phyloP scores from a whole-genome alignment of 148 eudicot genomes.

The Amaranthus palmeri region DNA sequence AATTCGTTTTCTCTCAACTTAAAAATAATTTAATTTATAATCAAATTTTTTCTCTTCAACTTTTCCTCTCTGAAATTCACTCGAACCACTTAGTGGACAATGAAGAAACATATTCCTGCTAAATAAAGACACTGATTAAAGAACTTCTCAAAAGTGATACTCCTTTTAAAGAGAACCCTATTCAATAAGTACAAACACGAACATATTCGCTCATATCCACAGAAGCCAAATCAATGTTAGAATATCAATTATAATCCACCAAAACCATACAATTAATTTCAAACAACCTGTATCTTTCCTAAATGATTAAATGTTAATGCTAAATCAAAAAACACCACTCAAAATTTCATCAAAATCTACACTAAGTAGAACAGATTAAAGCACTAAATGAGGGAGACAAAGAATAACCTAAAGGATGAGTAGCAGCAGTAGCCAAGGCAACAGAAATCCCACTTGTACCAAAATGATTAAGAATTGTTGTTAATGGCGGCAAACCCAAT shows the following conservation, averaged over 20 bases:
- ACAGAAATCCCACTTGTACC: conserved; percentile 78
- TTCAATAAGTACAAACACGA: not conserved
- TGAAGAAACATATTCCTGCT: no score
- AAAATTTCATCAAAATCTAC: not conserved
- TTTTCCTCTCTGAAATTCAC: no score
- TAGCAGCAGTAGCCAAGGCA: conserved; percentile 71
- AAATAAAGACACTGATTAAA: no score
- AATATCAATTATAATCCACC: not conserved
- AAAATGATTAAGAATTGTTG: conserved; percentile 58
- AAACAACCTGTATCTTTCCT: no score
- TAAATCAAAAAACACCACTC: not conserved
- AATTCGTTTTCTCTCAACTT: no score
- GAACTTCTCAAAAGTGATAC: not conserved
- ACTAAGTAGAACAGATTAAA: not conserved
- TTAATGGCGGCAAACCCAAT: conserved; percentile 47
- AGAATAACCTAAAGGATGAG: conserved; percentile 76
- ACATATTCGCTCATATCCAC: not conserved
- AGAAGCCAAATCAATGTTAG: not conserved
- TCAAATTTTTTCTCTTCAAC: no score
- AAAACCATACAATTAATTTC: not conserved
- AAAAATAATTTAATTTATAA: no score
- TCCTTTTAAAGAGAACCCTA: not conserved
- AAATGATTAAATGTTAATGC: no score
- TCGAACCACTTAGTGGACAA: no score
- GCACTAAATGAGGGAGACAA: not conserved